These are phyloP conservation scores for Fusarium devonianum DNA, from an alignment of 2,329 filamentous ascomycete species.

Conservation along the genomic window DNA sequence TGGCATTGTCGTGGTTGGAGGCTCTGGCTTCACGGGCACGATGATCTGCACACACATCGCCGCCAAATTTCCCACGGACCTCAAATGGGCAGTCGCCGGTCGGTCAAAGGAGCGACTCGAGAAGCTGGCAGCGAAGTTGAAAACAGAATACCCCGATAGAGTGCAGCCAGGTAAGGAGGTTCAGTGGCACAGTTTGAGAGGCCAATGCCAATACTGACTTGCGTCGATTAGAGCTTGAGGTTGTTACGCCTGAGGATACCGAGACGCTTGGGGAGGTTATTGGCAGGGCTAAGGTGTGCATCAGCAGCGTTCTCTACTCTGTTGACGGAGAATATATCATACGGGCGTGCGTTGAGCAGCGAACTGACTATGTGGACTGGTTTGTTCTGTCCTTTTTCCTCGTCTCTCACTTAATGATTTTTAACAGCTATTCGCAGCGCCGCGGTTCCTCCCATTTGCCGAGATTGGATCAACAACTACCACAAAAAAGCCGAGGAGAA, in stretches of 20 bases:
- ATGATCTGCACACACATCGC: background rate
- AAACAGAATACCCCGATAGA: background rate
- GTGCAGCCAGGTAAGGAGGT: slow-evolving; percentile 1
- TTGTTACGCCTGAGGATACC: background rate
- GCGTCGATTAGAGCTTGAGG: background rate
- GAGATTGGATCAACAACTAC: background rate
- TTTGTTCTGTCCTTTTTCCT: background rate
- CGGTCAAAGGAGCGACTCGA: background rate
- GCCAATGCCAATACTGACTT: background rate
- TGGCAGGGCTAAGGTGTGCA: background rate
- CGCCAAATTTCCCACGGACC: background rate
- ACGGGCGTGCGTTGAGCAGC: background rate
- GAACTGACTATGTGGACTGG: slow-evolving; percentile 1
- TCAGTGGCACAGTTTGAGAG: too few species aligned
- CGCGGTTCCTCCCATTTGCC: background rate
- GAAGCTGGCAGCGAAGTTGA: background rate
- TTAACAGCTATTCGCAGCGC: background rate
- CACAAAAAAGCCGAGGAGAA: background rate
- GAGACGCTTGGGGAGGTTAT: background rate
- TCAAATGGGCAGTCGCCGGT: background rate
- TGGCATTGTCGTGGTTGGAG: background rate
- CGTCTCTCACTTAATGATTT: background rate
- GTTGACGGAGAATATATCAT: background rate
- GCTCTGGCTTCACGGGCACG: background rate
- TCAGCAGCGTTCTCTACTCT: background rate